A percentile compares a stretch with the other conserved stretches of the same genome.
Evolutionary conservation across 306 rosid species (phyloP).

Genomic region (Medicago arabica): DNA sequence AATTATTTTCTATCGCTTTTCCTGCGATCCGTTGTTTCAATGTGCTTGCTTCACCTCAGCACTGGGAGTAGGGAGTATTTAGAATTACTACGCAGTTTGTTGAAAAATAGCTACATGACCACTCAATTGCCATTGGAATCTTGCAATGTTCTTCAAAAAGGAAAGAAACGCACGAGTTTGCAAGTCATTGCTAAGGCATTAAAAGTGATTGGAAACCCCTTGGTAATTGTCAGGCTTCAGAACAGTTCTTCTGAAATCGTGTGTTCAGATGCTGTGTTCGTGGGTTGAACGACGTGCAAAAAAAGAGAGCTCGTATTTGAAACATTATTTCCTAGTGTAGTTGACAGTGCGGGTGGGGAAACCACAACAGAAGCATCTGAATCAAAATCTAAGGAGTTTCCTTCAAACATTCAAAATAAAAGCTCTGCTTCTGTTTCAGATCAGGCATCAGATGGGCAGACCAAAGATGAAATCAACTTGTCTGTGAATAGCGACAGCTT

Average conservation of each 20-base stretch:
- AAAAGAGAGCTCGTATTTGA: conserved; percentile 34
- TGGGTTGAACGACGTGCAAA: conserved; percentile 40
- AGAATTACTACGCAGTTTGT: conserved; percentile 30
- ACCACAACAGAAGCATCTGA: conserved; percentile 5
- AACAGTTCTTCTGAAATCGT: conserved; percentile 3
- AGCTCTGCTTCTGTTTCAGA: too few relatives aligned
- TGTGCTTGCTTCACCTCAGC: conserved; percentile 57
- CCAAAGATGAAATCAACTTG: too few relatives aligned
- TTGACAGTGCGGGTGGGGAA: conserved; percentile 10
- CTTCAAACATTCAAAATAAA: too few relatives aligned
- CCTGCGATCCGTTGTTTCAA: conserved; percentile 47
- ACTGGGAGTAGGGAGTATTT: conserved; percentile 31
- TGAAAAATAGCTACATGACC: conserved; percentile 29
- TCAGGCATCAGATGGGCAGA: too few relatives aligned
- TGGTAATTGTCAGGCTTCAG: conserved; percentile 51
- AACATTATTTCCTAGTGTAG: conserved; percentile 41
- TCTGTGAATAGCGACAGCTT: too few relatives aligned
- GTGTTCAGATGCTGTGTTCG: conserved; percentile 48
- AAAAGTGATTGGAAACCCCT: conserved; percentile 51
- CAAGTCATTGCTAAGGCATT: conserved; percentile 56
- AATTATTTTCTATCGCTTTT: conserved; percentile 46
- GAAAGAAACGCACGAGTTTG: conserved; percentile 14
- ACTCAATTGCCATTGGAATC: conserved; percentile 50
- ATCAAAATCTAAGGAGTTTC: too few relatives aligned
- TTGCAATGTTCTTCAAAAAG: conserved; percentile 29